Evolutionary conservation across 768 basidiomycete species (phyloP).

Genomic region (Ramaria rubella): DNA sequence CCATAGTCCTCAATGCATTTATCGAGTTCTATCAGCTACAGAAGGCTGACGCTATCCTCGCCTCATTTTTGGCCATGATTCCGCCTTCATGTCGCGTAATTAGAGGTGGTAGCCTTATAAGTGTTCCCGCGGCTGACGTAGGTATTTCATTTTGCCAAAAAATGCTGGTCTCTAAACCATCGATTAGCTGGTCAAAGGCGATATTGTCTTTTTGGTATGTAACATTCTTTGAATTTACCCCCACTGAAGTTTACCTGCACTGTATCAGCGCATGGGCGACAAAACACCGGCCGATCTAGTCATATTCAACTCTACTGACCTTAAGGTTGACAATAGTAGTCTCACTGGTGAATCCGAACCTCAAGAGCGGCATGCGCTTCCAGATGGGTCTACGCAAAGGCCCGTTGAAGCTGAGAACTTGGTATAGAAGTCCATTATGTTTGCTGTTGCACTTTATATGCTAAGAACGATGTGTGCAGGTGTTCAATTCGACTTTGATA

Average conservation of each 20-base stretch:
- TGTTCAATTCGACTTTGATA: slow-evolving; percentile 64
- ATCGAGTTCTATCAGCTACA: slow-evolving; percentile 69
- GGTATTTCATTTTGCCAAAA: background rate
- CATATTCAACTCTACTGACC: slow-evolving; percentile 50
- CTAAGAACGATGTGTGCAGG: slow-evolving; percentile 28
- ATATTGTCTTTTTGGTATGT: slow-evolving; percentile 54
- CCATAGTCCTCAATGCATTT: slow-evolving; percentile 50
- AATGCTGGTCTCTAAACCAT: background rate
- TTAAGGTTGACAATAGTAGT: slow-evolving; percentile 68
- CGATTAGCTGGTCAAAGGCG: slow-evolving; percentile 50
- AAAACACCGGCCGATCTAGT: slow-evolving; percentile 67
- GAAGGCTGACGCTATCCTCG: slow-evolving; percentile 67
- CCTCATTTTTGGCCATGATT: slow-evolving; percentile 68
- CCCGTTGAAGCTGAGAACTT: slow-evolving; percentile 62
- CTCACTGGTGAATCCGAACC: slow-evolving; percentile 68
- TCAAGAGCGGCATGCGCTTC: slow-evolving; percentile 47
- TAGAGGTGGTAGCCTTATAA: slow-evolving; percentile 47
- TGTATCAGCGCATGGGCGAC: slow-evolving; percentile 51
- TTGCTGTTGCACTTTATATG: background rate
- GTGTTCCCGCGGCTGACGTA: slow-evolving; percentile 48
- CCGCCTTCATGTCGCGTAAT: slow-evolving; percentile 61
- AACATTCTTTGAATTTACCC: background rate
- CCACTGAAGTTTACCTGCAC: background rate
- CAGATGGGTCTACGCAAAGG: slow-evolving; percentile 39
- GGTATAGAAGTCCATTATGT: slow-evolving; percentile 27